Base-by-base conservation (phyloP, 305 asterid species). In the Plantago rigida region DNA sequence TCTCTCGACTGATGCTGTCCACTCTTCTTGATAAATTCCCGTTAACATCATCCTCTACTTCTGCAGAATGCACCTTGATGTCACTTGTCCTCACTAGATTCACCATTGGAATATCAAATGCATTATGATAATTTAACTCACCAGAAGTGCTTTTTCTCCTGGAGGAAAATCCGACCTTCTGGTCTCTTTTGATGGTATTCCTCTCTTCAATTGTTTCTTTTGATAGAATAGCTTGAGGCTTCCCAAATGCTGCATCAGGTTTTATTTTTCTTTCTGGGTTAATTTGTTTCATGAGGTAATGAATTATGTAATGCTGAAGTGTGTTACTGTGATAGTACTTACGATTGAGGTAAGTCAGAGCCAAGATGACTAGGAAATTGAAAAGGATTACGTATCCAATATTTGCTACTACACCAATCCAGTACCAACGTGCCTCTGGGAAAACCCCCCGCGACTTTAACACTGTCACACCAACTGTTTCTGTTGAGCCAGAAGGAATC, bases 311-410 rank as follows among this genome's bases (percentile, higher is more conserved):
- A 57, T 14, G 63, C 65, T 56, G 44, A 48, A 62, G 3, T 24
- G 4, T 46, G 8, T 29, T 13, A 53, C 42, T 9, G 46, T 9
- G 24, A 22, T 56, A 0, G 12, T 3, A 9, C 96, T 79, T 76
- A 92, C 97, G 94, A 76, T 92, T 84, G 73, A 92, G 94, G 75
- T 78, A 86, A 65, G 86, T 70, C 61, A 88, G 88, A 71, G 97
- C 95, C 73, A 78, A 2, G 36, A 77, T 74, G 65, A 71, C 87
- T 26, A 84, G 63, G 71, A 73, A 62, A 73, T 92, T 92, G 77
- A 81, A 92, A 3, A 88, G 82, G 48, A 86, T 60, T 6, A 76
- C 66, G 49, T 88, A 81, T 61, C 94, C 99, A 51, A 78, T 47
- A 34, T 75, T 78, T 51, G 87, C 94, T 65, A 85, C 97, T 19